phyloP scores from a whole-genome alignment of 73 alveolate species.

The Diophrys sp. region DNA sequence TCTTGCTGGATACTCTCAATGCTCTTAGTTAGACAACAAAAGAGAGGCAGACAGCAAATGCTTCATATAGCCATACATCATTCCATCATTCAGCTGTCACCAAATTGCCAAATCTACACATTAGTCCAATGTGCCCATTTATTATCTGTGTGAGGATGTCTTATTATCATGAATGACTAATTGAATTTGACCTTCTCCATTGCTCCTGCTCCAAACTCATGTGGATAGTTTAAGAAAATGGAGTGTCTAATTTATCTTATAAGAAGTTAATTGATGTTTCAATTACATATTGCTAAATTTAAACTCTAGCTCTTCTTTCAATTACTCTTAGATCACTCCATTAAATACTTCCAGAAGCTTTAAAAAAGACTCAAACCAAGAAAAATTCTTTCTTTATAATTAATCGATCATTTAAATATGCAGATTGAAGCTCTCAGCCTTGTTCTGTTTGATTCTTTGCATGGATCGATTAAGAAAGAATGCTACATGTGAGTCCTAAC shows the following conservation, averaged over 20 bases:
- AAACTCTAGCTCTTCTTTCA: no score
- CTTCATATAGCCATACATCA: conserved; percentile 98
- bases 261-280: conserved; percentile 66
- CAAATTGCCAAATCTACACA: conserved; percentile 90
- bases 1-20: background rate
- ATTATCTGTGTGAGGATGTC: conserved; percentile 62
- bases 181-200: conserved; percentile 96
- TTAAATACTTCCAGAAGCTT: no score
- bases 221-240: conserved; percentile 85
- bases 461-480: no score
- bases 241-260: conserved; percentile 71
- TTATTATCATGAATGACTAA: conserved; percentile 82
- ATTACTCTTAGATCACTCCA: no score
- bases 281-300: conserved; percentile 41
- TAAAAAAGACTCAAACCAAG: no score
- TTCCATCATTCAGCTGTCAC: conserved; percentile 99
- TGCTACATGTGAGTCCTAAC: no score
- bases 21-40: conserved; percentile 37
- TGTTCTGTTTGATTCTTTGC: no score
- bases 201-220: conserved; percentile 92
- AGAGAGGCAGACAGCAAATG: conserved; percentile 94
- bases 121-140: conserved; percentile 71
- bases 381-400: no score
- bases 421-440: no score
- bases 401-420: no score